Evolutionary conservation across 2,329 filamentous ascomycete species (phyloP).

Genomic region (Orbilia oligospora): DNA sequence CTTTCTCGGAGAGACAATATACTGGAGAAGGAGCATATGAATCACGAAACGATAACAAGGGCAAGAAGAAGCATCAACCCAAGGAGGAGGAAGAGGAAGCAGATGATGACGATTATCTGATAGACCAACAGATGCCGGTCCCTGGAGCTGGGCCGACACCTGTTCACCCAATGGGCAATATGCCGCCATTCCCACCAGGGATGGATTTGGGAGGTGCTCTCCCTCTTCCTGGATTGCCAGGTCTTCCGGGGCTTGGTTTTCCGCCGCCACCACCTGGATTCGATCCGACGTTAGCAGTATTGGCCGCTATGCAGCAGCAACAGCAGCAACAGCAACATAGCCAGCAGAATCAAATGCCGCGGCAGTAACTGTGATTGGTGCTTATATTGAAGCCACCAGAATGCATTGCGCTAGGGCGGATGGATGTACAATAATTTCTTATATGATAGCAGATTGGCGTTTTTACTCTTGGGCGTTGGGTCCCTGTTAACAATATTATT

Average conservation of each 20-base stretch:
- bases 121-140: constrained; percentile 87
- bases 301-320: constrained; percentile 47
- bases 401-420: constrained; percentile 18
- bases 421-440: constrained; percentile 8
- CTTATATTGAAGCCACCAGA: neutral
- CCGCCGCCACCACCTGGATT: constrained; percentile 53
- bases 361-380: constrained; percentile 12
- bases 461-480: constrained; percentile 9
- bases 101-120: constrained; percentile 91
- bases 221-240: constrained; percentile 48
- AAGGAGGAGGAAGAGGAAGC: constrained; percentile 92
- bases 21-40: constrained; percentile 94
- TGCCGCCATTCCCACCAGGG: constrained; percentile 51
- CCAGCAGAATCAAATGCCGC: constrained; percentile 25
- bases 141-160: constrained; percentile 57
- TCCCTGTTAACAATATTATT: neutral
- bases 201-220: constrained; percentile 48
- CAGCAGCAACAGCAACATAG: constrained; percentile 27
- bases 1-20: constrained; percentile 91
- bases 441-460: constrained; percentile 25
- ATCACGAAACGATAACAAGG: constrained; percentile 82
- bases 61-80: constrained; percentile 72
- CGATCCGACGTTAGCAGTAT: constrained; percentile 45
- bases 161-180: constrained; percentile 24
- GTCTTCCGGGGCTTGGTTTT: constrained; percentile 54